Conservation (phyloP, 345 rosid genomes). For the Aegle marmelos region DNA sequence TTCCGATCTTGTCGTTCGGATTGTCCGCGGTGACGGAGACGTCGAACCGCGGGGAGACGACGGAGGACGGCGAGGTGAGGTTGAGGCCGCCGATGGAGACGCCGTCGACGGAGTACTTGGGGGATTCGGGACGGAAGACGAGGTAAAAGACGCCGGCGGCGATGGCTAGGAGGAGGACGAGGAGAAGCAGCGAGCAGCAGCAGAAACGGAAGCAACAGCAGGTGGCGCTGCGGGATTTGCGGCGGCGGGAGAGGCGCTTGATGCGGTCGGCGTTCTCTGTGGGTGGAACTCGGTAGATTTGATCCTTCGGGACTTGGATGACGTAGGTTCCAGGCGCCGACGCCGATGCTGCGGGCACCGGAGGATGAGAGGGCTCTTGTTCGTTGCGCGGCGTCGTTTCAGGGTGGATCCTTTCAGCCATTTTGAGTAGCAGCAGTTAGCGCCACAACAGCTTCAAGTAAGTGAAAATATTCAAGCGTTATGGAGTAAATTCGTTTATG, state of each 20-base stretch:
- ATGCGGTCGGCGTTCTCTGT: constrained; percentile 68
- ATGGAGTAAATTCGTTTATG: no score
- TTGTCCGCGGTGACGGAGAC: constrained; percentile 56
- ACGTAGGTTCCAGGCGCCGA: constrained; percentile 73
- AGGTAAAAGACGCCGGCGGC: constrained; percentile 57
- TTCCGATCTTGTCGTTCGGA: constrained; percentile 64
- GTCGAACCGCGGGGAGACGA: constrained; percentile 56
- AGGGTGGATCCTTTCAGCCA: neutral
- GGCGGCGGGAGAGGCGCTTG: constrained; percentile 48
- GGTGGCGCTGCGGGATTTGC: constrained; percentile 22
- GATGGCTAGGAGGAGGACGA: constrained; percentile 43
- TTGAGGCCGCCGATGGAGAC: constrained; percentile 55
- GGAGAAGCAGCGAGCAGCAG: constrained; percentile 25
- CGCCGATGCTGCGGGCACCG: constrained; percentile 16
- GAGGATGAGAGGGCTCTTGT: constrained; percentile 16
- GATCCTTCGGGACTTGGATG: constrained; percentile 81
- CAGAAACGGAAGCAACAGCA: constrained; percentile 48
- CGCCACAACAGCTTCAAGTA: no score
- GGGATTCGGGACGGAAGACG: constrained; percentile 63
- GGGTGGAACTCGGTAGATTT: constrained; percentile 84
- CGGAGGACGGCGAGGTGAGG: constrained; percentile 40
- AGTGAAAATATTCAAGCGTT: no score
- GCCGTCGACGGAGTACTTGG: constrained; percentile 48
- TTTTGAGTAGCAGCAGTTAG: no score
- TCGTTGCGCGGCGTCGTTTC: neutral